These are phyloP conservation scores for Laburnicola sp. DNA, from an alignment of 2,329 filamentous ascomycete genomes.

Conservation along the genomic window DNA sequence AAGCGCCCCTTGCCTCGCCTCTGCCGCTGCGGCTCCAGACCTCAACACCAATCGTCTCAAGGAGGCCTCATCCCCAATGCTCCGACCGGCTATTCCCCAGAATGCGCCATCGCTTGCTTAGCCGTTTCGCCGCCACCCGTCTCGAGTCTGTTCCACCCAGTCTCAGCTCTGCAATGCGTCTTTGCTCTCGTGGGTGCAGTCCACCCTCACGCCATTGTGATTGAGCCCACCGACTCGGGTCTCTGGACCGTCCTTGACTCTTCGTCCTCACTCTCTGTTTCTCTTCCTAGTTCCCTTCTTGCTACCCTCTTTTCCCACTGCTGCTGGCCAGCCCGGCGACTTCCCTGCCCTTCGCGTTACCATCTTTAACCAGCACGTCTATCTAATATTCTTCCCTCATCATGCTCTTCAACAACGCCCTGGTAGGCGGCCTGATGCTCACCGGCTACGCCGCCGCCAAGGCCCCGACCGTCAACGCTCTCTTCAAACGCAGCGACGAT, in stretches of 20 bases:
- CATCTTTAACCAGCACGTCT: conserved; percentile 40
- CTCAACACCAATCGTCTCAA: conserved; percentile 48
- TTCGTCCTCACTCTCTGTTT: conserved; percentile 34
- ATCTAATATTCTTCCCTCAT: conserved; percentile 33
- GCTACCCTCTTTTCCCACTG: conserved; percentile 34
- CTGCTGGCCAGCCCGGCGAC: conserved; percentile 44
- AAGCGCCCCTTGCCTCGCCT: conserved; percentile 29
- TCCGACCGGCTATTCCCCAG: conserved; percentile 18
- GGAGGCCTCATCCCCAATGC: conserved; percentile 33
- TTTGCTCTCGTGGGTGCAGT: conserved; percentile 23
- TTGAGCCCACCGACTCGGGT: conserved; percentile 16
- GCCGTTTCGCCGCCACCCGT: conserved; percentile 30
- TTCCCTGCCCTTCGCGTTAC: conserved; percentile 16
- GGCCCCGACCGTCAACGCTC: conserved; percentile 25
- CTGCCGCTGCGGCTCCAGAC: conserved; percentile 22
- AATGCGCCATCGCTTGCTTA: conserved; percentile 30
- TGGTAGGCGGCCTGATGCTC: conserved; percentile 37
- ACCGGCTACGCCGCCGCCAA: conserved; percentile 39
- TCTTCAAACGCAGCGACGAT: conserved; percentile 35
- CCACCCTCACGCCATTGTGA: conserved; percentile 37
- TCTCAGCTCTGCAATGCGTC: conserved; percentile 39
- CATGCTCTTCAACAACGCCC: conserved; percentile 39
- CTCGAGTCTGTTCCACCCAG: conserved; percentile 35
- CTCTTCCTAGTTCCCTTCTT: conserved; percentile 27
- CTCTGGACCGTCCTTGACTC: conserved; percentile 29